Conservation (phyloP, 2,329 filamentous ascomycete genomes). For the Capronia americana region DNA sequence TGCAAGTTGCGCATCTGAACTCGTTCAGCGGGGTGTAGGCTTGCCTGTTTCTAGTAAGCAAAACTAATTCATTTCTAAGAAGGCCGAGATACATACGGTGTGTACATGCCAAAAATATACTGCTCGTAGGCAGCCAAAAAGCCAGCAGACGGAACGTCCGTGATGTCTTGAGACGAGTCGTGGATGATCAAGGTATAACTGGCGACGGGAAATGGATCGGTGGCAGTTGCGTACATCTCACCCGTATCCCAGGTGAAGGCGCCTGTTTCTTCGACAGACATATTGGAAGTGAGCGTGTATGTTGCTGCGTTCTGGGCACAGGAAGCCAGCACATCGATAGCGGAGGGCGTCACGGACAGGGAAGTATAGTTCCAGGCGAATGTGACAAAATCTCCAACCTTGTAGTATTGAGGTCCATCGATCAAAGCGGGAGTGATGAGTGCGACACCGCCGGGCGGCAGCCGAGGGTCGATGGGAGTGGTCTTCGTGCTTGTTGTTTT, state of each 20-base stretch:
- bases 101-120: conserved; percentile 69
- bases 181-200: conserved; percentile 69
- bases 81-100: conserved; percentile 50
- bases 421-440: conserved; percentile 65
- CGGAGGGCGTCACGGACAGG: conserved; percentile 62
- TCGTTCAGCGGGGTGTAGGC: conserved; percentile 47
- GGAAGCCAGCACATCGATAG: conserved; percentile 67
- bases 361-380: conserved; percentile 72
- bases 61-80: conserved; percentile 2
- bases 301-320: conserved; percentile 64
- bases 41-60: conserved; percentile 41
- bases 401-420: conserved; percentile 64
- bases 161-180: conserved; percentile 61
- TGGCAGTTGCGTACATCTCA: conserved; percentile 57
- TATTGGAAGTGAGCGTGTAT: conserved; percentile 68
- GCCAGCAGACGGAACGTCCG: conserved; percentile 60
- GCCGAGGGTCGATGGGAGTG: conserved; percentile 59
- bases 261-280: conserved; percentile 60
- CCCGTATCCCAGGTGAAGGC: conserved; percentile 67
- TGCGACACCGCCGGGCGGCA: conserved; percentile 64
- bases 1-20: conserved; percentile 64
- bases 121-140: conserved; percentile 60
- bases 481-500: conserved; percentile 40
- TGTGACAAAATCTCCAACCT: conserved; percentile 67
- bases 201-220: conserved; percentile 61